Evolutionary conservation across 75 land plant genomes (phyloP).

Genomic region (Adiantum capillusveneris): DNA sequence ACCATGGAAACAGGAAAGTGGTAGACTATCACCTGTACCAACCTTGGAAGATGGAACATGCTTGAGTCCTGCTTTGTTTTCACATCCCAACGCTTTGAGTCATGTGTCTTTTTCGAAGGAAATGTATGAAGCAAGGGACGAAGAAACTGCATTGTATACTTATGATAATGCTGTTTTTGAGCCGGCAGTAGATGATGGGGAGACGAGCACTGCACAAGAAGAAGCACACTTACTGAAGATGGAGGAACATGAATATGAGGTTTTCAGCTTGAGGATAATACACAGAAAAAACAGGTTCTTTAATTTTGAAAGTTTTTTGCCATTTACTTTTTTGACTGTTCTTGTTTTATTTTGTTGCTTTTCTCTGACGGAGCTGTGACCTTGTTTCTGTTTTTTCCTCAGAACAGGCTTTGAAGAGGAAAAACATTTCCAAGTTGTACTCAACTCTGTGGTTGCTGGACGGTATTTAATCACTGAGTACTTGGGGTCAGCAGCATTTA

Average conservation of each 20-base stretch:
- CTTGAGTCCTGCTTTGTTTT: no score
- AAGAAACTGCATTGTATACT: background rate
- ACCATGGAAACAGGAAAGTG: background rate
- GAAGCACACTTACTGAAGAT: constrained; percentile 80
- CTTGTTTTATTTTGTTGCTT: no score
- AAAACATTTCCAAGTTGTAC: constrained; percentile 84
- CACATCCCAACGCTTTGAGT: no score
- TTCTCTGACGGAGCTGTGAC: no score
- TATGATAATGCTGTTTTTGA: constrained; percentile 43
- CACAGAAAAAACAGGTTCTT: constrained; percentile 85
- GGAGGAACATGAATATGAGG: constrained; percentile 95
- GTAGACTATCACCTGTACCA: constrained; percentile 12
- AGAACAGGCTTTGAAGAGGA: constrained; percentile 99
- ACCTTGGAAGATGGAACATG: background rate
- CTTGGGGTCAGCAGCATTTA: constrained; percentile 96
- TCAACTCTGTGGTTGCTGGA: constrained; percentile 96
- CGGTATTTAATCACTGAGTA: constrained; percentile 99
- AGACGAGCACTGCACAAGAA: constrained; percentile 29
- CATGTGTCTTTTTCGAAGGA: no score
- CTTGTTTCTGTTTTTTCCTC: constrained; percentile 1
- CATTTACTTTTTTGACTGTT: no score
- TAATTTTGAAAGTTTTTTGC: no score
- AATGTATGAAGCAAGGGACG: no score
- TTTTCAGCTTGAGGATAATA: constrained; percentile 76
- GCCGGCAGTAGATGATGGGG: background rate